phyloP scores from a whole-genome alignment of 1,284 basidiomycete species.

The Papiliotrema nemorosa region DNA sequence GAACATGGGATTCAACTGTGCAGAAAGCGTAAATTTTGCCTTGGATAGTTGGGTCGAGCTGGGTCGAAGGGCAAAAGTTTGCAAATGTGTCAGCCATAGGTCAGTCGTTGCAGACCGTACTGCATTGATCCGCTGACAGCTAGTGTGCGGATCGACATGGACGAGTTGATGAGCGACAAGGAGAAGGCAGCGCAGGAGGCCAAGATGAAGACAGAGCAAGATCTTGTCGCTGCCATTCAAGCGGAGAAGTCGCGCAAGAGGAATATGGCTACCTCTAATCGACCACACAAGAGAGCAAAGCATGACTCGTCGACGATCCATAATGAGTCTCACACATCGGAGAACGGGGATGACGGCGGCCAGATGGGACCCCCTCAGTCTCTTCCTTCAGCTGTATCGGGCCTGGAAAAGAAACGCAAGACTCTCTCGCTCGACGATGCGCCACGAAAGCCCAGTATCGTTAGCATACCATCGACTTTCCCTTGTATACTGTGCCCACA shows the following conservation, averaged over 20 bases:
- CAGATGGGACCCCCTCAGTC: background rate
- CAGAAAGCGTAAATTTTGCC: constrained; percentile 97
- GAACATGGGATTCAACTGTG: constrained; percentile 96
- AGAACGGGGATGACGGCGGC: background rate
- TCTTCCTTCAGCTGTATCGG: background rate
- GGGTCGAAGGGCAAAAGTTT: constrained; percentile 75
- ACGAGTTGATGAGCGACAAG: constrained; percentile 64
- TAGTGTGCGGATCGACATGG: constrained; percentile 88
- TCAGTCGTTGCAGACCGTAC: constrained; percentile 41
- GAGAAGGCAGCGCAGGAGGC: constrained; percentile 22
- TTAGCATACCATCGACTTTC: constrained; percentile 42
- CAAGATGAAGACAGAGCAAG: constrained; percentile 10
- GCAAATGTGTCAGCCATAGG: constrained; percentile 80
- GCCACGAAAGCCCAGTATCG: background rate
- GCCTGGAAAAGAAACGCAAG: constrained; percentile 8
- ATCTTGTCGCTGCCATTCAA: constrained; percentile 31
- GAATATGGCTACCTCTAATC: constrained; percentile 7
- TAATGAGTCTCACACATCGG: too few species aligned
- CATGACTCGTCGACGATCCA: background rate
- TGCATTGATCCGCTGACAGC: background rate
- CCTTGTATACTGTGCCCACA: constrained; percentile 82
- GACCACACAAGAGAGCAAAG: background rate
- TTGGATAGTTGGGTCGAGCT: constrained; percentile 91
- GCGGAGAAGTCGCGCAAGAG: constrained; percentile 16
- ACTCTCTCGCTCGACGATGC: constrained; percentile 9